Base-by-base conservation (phyloP, 176 grass and related monocot species). In the Bothriochloa decipiens region DNA sequence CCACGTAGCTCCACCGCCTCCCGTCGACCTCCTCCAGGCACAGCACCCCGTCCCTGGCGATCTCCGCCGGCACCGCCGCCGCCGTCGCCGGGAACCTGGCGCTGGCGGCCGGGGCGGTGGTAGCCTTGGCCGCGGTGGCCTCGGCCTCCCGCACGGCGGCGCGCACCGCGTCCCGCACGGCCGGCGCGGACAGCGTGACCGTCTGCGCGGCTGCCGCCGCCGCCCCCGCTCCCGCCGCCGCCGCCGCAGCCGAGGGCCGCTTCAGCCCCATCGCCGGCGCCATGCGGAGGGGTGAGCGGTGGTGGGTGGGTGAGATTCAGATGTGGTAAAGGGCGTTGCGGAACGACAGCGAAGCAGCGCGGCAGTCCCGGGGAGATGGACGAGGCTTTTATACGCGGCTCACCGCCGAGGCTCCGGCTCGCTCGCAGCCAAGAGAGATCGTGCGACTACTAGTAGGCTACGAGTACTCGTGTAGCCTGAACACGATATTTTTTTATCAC, bases 21-120 rank as follows among this genome's bases (percentile, higher is more conserved):
- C 96, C 93, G 22, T 95, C 93, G 79, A 99, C 87, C 86, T 99
- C 96, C 87, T 99, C 96, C 16, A 92, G 82, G 71, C 96, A 99
- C 41, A 96, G 74, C 25, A 92, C 77, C 69, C 89, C 92, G 47
- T 82, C 82, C 13, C 65, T 80, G 11, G 86, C 64, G 7, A 65
- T 74, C 45, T 74, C 40, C 29, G 80, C 46, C 52, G 87, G 76
- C 49, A 74, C 74, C 10, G 89, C 72, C 27, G 46, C 20, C 78
- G 47, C 2, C 47, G 50, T 37, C 82, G 81, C 73, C 65, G 57
- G 81, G 60, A 50, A n/a, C n/a, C n/a, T n/a, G n/a, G n/a, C 85
- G 90, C 57, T 89, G 85, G 43, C 81, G 47, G 25, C 82, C 65
- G 78, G 68, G 84, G 41, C 81, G 57, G 23, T 69, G 57, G 23